Conservation (phyloP, 228 moss, liverwort and hornwort species). For the Sphagnum fallax region DNA sequence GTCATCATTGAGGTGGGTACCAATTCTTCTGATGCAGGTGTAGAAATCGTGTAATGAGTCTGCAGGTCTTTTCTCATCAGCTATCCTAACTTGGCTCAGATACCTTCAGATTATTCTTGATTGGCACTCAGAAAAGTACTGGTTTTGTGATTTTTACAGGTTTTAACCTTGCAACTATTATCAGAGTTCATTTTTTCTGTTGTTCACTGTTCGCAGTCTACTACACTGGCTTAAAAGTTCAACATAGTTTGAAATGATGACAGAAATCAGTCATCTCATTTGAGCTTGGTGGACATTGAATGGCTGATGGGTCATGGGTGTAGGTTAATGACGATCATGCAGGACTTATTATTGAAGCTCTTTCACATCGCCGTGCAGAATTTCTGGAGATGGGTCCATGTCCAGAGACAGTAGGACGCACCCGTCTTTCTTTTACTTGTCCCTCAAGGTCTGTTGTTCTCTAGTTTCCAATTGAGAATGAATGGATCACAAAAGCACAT, state of each 20-base stretch:
- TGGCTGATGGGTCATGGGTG: neutral
- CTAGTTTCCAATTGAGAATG: no score
- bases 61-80: neutral
- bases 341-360: constrained; percentile 84
- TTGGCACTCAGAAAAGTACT: no score
- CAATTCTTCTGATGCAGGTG: neutral
- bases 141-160: no score
- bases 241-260: no score
- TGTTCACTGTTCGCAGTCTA: neutral
- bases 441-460: constrained; percentile 51
- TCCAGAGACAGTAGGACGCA: constrained; percentile 82
- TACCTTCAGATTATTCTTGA: no score
- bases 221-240: no score
- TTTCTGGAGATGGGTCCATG: constrained; percentile 95
- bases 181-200: neutral
- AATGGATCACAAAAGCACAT: neutral
- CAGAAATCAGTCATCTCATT: no score
- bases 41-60: neutral
- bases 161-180: neutral
- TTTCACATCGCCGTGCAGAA: constrained; percentile 91
- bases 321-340: constrained; percentile 85
- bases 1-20: constrained; percentile 68
- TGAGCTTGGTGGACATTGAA: no score
- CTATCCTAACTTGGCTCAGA: no score
- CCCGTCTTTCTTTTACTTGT: constrained; percentile 74